A percentile compares a stretch with the other conserved stretches of the same genome.
These are phyloP conservation scores for Chlorella sorokiniana DNA, from an alignment of 139 green algal species.

Conservation along the genomic window DNA sequence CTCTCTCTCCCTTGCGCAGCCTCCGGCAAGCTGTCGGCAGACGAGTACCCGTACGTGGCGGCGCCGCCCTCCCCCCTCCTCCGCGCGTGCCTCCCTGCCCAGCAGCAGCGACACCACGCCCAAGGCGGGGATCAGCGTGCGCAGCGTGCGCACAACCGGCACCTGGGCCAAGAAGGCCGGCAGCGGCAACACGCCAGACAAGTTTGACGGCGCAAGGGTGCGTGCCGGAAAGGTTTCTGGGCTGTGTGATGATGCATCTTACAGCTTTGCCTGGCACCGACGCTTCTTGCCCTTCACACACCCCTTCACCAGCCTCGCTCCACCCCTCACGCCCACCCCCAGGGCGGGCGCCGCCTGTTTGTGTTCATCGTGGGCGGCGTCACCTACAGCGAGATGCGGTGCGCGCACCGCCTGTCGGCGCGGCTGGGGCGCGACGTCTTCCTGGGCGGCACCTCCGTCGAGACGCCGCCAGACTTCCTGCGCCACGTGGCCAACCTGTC, in stretches of 20 bases:
- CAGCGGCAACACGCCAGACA: not conserved
- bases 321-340: not conserved
- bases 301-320: not conserved
- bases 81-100: not conserved
- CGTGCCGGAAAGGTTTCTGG: too few species aligned
- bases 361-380: constrained; percentile 90
- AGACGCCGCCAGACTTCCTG: constrained; percentile 74
- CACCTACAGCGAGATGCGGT: constrained; percentile 83
- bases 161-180: constrained; percentile 48
- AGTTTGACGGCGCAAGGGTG: constrained; percentile 4
- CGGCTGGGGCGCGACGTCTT: constrained; percentile 76
- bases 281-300: not conserved
- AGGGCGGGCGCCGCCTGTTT: constrained; percentile 69
- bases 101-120: constrained; percentile 21
- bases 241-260: too few species aligned
- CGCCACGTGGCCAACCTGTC: constrained; percentile 56
- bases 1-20: constrained; percentile 34
- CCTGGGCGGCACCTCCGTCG: constrained; percentile 77
- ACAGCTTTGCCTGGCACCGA: too few species aligned
- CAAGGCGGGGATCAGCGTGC: constrained; percentile 27
- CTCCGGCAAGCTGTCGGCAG: constrained; percentile 54
- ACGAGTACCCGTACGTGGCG: constrained; percentile 84
- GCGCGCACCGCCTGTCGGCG: constrained; percentile 74
- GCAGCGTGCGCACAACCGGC: constrained; percentile 43
- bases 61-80: constrained; percentile 30